Conservation (phyloP, 1,284 basidiomycete species). For the Ustilago bromivora region DNA sequence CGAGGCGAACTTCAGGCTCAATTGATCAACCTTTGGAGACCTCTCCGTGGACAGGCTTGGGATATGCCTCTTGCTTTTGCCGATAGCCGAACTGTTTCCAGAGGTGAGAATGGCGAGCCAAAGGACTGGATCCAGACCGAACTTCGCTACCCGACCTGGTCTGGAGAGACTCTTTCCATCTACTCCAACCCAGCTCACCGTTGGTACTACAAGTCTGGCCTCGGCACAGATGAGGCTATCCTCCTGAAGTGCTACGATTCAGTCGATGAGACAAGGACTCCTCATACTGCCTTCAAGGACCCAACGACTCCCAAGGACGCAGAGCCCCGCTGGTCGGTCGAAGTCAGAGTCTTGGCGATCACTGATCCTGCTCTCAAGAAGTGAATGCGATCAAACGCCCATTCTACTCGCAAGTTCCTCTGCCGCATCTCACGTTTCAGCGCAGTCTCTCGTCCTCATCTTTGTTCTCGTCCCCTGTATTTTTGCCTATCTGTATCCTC, state of each 20-base stretch:
- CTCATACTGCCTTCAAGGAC: constrained; percentile 60
- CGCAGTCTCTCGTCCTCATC: neutral
- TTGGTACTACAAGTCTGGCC: constrained; percentile 78
- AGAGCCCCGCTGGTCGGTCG: constrained; percentile 57
- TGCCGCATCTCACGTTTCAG: neutral
- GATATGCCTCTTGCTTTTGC: constrained; percentile 77
- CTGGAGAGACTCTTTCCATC: constrained; percentile 70
- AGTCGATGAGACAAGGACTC: constrained; percentile 49
- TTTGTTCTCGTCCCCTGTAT: neutral
- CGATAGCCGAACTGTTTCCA: constrained; percentile 75
- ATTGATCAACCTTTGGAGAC: constrained; percentile 81
- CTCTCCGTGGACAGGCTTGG: constrained; percentile 74
- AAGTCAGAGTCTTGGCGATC: constrained; percentile 55
- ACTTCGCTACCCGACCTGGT: constrained; percentile 53
- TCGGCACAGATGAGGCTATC: constrained; percentile 77
- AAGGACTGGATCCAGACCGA: constrained; percentile 51
- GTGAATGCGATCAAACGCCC: neutral
- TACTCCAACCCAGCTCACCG: constrained; percentile 74
- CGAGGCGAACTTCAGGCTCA: constrained; percentile 73
- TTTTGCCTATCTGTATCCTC: neutral
- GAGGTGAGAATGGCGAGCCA: constrained; percentile 44
- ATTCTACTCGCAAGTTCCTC: neutral
- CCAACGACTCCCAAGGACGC: constrained; percentile 50
- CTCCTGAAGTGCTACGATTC: constrained; percentile 77
- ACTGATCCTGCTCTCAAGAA: constrained; percentile 42